Conservation (phyloP, 345 rosid species). For the Cochlearia excelsa region DNA sequence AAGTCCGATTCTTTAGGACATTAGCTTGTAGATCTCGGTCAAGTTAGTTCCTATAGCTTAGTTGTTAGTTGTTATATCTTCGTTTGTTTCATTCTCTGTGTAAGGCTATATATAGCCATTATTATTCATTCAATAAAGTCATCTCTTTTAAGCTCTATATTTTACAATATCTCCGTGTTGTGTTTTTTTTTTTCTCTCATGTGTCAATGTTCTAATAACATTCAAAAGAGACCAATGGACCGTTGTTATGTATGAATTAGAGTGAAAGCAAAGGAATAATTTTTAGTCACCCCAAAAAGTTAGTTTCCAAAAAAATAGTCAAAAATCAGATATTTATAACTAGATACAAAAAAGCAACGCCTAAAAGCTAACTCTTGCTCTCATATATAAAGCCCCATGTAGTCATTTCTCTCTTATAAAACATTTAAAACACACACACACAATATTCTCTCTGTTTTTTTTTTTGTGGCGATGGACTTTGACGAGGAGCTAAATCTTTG, state of each 20-base stretch:
- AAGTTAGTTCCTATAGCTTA: too few relatives aligned
- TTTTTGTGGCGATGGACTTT: slow-evolving; percentile 25
- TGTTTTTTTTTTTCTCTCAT: too few relatives aligned
- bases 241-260: slow-evolving; percentile 10
- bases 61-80: too few relatives aligned
- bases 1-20: too few relatives aligned
- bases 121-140: too few relatives aligned
- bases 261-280: slow-evolving; percentile 30
- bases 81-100: too few relatives aligned
- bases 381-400: slow-evolving; percentile 25
- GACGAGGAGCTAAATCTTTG: slow-evolving; percentile 40
- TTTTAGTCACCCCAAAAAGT: slow-evolving; percentile 28
- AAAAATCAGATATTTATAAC: slow-evolving; percentile 5
- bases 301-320: slow-evolving; percentile 15
- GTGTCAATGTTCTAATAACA: too few relatives aligned
- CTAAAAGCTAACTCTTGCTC: neutral
- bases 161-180: slow-evolving; percentile 29
- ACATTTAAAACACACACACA: neutral
- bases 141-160: too few relatives aligned
- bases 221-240: slow-evolving; percentile 7
- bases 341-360: slow-evolving; percentile 9
- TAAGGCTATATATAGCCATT: too few relatives aligned
- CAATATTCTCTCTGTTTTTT: slow-evolving; percentile 14
- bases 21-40: too few relatives aligned
- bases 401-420: slow-evolving; percentile 6